Evolutionary conservation across 129 eudicot genomes (phyloP).

Genomic region (Dittrichia graveolens): DNA sequence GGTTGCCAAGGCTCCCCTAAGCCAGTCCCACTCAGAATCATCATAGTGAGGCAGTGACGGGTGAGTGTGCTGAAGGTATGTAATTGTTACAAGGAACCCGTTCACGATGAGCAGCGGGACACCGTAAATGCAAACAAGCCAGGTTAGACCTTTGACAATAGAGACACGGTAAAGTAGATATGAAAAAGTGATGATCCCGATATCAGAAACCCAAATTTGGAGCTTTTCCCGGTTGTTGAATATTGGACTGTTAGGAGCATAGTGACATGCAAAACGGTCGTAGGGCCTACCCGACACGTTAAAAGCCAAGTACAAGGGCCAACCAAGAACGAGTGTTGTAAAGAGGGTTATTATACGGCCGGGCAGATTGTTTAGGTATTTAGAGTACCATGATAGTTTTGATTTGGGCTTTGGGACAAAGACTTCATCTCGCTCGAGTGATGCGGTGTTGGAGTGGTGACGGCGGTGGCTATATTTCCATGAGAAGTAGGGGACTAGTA

Average conservation of each 20-base stretch:
- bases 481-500: conserved; percentile 46
- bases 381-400: conserved; percentile 32
- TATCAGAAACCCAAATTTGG: conserved; percentile 37
- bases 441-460: conserved; percentile 48
- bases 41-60: conserved; percentile 48
- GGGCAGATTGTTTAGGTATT: conserved; percentile 39
- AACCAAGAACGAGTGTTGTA: conserved; percentile 32
- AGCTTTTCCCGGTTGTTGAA: conserved; percentile 34
- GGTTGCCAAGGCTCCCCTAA: conserved; percentile 58
- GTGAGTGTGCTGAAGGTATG: conserved; percentile 51
- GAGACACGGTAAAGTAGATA: conserved; percentile 26
- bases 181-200: conserved; percentile 29
- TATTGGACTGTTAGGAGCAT: conserved; percentile 43
- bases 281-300: conserved; percentile 44
- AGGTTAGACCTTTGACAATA: conserved; percentile 27
- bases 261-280: conserved; percentile 59
- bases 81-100: conserved; percentile 46
- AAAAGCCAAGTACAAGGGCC: conserved; percentile 45
- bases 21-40: conserved; percentile 51
- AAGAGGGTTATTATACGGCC: conserved; percentile 27
- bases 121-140: conserved; percentile 35
- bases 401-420: conserved; percentile 42
- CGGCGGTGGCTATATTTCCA: conserved; percentile 53
- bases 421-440: conserved; percentile 46
- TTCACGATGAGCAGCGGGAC: conserved; percentile 39